Percentiles rank a stretch among this genome's conserved stretches.
Conservation (phyloP, 1,284 basidiomycete species). For the Ustilago esculenta region DNA sequence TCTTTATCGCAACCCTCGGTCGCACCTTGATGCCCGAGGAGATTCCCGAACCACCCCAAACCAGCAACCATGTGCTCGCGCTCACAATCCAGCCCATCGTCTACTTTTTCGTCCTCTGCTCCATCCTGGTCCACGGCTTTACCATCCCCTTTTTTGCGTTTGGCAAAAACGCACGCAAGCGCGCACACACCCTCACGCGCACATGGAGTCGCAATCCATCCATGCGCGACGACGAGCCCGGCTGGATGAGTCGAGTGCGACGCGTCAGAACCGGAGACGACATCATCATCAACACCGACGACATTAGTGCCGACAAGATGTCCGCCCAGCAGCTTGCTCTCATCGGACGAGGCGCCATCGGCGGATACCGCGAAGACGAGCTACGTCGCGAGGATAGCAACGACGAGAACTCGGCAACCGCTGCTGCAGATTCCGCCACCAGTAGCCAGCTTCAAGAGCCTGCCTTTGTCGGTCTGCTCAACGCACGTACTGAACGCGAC, state of each 20-base stretch:
- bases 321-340: constrained; percentile 54
- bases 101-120: constrained; percentile 66
- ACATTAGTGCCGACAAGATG: constrained; percentile 52
- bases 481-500: constrained; percentile 48
- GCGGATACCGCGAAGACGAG: constrained; percentile 56
- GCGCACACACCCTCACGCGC: constrained; percentile 56
- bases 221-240: constrained; percentile 55
- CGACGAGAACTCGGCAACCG: constrained; percentile 22
- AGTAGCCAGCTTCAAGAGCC: constrained; percentile 22
- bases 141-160: constrained; percentile 67
- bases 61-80: constrained; percentile 60
- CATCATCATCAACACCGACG: constrained; percentile 46
- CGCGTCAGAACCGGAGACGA: constrained; percentile 52
- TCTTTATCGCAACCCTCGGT: constrained; percentile 64
- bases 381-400: constrained; percentile 36
- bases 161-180: constrained; percentile 51
- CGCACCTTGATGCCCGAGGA: constrained; percentile 60
- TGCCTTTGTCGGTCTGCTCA: constrained; percentile 42
- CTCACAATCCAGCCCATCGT: constrained; percentile 65
- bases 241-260: constrained; percentile 59
- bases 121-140: constrained; percentile 65
- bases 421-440: constrained; percentile 23
- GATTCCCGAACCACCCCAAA: constrained; percentile 55
- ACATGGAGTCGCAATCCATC: constrained; percentile 58
- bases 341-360: constrained; percentile 59